Base-by-base conservation (phyloP, 352 stramenopile species). In the Thalassiosira ordinaria region DNA sequence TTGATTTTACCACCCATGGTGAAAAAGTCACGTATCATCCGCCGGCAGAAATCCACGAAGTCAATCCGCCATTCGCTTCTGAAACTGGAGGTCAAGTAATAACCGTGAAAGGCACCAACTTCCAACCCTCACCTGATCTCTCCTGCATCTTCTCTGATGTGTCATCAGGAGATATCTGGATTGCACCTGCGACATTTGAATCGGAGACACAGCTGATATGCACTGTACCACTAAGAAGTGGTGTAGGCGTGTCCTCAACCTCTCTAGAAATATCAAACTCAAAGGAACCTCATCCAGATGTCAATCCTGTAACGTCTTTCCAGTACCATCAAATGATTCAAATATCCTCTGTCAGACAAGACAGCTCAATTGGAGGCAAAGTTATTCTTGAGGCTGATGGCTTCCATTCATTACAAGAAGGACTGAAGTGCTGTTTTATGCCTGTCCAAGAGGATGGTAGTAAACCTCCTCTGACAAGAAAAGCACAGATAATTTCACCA, bases 91-190 rank as follows among this genome's bases (percentile, higher is more conserved):
- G 49, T 26, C 14, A 24, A 56, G 49, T 13, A 7, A 61, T 80
- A 61, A 2, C 29, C 24, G 47, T 81, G 14, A 41, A 44, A 37
- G 73, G 73, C n/a, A 11, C 35, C 18, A 69, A 75, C 35, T 81
- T 75, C 56, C 55, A 75, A 29, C 62, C 61, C 39, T 74, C 72
- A n/a, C 35, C 41, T 35, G 73, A 81, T 56, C 63, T 81, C 11
- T 69, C 64, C 1, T 81, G 73, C 59, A 70, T 81, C n/a, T 69
- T 81, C 33, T 57, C 35, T n/a, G n/a, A n/a, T 35, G 8, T 24
- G 22, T 64, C 53, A 24, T 16, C 13, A 18, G 24, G 59, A 29
- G 53, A 26, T 18, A 59, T 14, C 37, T 22, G 68, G 31, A 53
- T 61, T 55, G 16, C 39, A 49, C 14, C 22, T 56, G 63, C 73